phyloP scores from a whole-genome alignment of 2,329 filamentous ascomycete species.

The Epichloe sp. region DNA sequence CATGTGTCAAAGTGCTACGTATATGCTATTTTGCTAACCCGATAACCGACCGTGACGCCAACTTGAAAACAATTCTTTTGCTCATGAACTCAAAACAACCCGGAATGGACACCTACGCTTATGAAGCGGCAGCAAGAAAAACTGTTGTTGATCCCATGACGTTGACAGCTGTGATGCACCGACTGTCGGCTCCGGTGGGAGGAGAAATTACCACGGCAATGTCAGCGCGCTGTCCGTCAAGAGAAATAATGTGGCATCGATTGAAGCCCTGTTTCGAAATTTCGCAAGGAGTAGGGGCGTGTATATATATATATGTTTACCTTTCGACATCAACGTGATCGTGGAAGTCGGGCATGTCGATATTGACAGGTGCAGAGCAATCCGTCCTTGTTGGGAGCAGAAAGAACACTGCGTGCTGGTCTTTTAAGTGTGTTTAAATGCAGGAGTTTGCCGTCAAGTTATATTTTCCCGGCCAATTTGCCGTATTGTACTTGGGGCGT shows the following conservation, averaged over 20 bases:
- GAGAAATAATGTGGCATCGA: not conserved
- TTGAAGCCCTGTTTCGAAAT: not conserved
- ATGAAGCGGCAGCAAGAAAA: not conserved
- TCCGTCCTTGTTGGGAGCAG: not conserved
- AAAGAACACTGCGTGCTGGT: not conserved
- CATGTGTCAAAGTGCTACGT: not conserved
- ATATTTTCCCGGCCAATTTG: too few relatives aligned
- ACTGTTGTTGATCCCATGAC: not conserved
- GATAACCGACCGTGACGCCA: not conserved
- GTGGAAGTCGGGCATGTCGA: not conserved
- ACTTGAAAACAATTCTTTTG: not conserved
- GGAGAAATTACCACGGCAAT: not conserved
- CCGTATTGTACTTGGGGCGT: not conserved
- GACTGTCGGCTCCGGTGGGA: not conserved
- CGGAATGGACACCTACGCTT: not conserved
- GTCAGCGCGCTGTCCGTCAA: not conserved
- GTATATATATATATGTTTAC: not conserved
- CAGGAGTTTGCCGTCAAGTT: not conserved
- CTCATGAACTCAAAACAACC: not conserved
- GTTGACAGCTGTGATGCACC: not conserved
- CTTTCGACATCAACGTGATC: not conserved
- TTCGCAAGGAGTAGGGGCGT: not conserved
- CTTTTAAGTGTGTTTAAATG: not conserved
- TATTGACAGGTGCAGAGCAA: not conserved
- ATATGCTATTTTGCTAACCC: constrained; percentile 1